Conservation (phyloP, 1,284 basidiomycete species). For the Apiotrichum brassicae region DNA sequence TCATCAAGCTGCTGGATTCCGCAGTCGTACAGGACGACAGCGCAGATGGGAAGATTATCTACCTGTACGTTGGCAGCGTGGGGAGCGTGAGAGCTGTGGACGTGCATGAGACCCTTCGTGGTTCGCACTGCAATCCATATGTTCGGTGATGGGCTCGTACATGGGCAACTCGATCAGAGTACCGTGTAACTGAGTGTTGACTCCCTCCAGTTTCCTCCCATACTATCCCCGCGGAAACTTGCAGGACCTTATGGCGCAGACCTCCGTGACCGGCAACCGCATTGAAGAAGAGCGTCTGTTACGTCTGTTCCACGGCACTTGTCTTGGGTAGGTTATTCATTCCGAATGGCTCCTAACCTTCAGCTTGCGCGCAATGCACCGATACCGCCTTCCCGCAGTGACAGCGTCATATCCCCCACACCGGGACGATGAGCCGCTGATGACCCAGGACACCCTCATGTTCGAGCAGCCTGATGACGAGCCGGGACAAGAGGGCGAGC, state of each 20-base stretch:
- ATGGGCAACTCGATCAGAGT: too few relatives aligned
- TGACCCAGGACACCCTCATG: constrained; percentile 29
- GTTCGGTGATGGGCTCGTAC: too few relatives aligned
- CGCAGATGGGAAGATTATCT: constrained; percentile 83
- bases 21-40: constrained; percentile 81
- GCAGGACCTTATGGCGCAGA: constrained; percentile 87
- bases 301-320: constrained; percentile 84
- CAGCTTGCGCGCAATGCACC: constrained; percentile 82
- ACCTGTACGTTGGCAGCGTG: constrained; percentile 58
- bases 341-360: neutral
- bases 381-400: constrained; percentile 53
- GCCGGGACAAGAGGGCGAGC: constrained; percentile 40
- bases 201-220: constrained; percentile 30
- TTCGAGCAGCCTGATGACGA: constrained; percentile 73
- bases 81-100: too few relatives aligned
- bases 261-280: constrained; percentile 72
- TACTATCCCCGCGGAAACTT: constrained; percentile 64
- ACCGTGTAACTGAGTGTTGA: too few relatives aligned
- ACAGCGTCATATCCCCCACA: constrained; percentile 26
- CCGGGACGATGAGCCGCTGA: constrained; percentile 31
- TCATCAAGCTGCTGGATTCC: constrained; percentile 59
- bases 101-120: neutral
- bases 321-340: constrained; percentile 57
- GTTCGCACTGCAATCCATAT: too few relatives aligned
- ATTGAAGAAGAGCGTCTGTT: constrained; percentile 86